Evolutionary conservation across 352 stramenopile genomes (phyloP).

Genomic region (Thraustochytrium striatum): DNA sequence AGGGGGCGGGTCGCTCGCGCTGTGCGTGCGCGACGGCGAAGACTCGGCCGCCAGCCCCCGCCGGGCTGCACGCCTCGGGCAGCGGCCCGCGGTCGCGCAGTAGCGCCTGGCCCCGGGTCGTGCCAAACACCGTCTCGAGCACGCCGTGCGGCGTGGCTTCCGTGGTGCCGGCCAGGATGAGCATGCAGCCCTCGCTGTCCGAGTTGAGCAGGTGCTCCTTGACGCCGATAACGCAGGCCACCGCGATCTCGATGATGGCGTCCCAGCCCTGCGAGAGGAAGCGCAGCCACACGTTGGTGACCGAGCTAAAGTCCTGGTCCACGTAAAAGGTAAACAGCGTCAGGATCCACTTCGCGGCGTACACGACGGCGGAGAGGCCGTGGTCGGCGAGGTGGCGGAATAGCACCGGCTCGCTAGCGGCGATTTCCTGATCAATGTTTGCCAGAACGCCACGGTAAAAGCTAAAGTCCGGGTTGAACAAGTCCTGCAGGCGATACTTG

Average conservation of each 20-base stretch:
- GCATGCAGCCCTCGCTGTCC: constrained; percentile 28
- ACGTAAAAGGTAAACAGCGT: constrained; percentile 47
- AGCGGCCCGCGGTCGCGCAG: too few species aligned
- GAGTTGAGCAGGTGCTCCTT: constrained; percentile 45
- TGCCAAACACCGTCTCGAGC: constrained; percentile 38
- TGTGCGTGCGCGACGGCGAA: too few species aligned
- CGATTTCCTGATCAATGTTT: constrained; percentile 27
- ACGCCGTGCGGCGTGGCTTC: constrained; percentile 14
- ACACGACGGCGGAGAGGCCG: constrained; percentile 32
- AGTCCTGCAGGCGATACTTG: not conserved
- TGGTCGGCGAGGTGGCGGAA: not conserved
- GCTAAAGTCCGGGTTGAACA: constrained; percentile 8
- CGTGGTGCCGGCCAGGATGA: constrained; percentile 30
- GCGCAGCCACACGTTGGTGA: constrained; percentile 42
- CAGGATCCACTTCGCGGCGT: constrained; percentile 43
- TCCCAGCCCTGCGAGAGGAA: constrained; percentile 43
- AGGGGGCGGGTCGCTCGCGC: too few species aligned
- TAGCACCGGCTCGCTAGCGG: constrained; percentile 11
- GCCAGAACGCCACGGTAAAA: constrained; percentile 23
- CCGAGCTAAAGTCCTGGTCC: constrained; percentile 44
- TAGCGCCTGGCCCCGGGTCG: constrained; percentile 22
- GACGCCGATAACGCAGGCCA: constrained; percentile 36
- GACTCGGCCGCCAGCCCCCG: too few species aligned
- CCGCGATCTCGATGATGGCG: constrained; percentile 21
- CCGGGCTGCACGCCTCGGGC: too few species aligned